These are phyloP conservation scores for Bipolaris gigantea DNA, from an alignment of 2,329 filamentous ascomycete genomes.

Conservation along the genomic window DNA sequence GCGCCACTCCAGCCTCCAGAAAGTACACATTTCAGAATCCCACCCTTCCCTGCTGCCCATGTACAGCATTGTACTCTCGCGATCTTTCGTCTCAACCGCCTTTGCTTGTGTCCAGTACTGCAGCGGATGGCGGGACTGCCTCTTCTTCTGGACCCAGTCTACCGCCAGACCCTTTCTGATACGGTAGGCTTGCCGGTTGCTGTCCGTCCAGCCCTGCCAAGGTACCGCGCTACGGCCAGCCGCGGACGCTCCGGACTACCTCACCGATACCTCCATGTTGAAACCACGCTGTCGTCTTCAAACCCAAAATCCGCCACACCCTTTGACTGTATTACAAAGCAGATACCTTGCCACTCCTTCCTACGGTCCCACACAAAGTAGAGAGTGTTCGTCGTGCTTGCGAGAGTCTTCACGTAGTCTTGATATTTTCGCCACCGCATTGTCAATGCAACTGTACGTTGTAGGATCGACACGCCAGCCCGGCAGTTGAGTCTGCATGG, in stretches of 20 bases:
- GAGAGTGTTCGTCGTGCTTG: neutral
- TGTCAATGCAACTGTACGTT: neutral
- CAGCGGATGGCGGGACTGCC: neutral
- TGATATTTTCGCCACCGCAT: neutral
- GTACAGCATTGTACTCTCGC: neutral
- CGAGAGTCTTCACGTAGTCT: neutral
- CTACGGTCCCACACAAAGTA: neutral
- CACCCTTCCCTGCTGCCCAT: neutral
- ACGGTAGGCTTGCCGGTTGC: slow-evolving; percentile 16
- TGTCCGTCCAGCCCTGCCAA: slow-evolving; percentile 20
- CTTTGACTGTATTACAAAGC: slow-evolving; percentile 6
- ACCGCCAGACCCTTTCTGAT: slow-evolving; percentile 2
- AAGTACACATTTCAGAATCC: neutral
- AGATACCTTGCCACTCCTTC: neutral
- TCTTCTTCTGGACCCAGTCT: slow-evolving; percentile 1
- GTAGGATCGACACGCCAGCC: neutral
- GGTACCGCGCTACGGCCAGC: slow-evolving; percentile 29
- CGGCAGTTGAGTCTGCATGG: neutral
- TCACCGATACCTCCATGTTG: slow-evolving; percentile 27
- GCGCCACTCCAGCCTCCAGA: neutral
- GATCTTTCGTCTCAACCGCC: neutral
- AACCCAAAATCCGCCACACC: slow-evolving; percentile 19
- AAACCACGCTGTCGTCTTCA: slow-evolving; percentile 14
- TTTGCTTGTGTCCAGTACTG: neutral
- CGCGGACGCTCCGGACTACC: slow-evolving; percentile 33